phyloP scores from a whole-genome alignment of 2,329 filamentous ascomycete species.

The Trichoderma endophyticum region DNA sequence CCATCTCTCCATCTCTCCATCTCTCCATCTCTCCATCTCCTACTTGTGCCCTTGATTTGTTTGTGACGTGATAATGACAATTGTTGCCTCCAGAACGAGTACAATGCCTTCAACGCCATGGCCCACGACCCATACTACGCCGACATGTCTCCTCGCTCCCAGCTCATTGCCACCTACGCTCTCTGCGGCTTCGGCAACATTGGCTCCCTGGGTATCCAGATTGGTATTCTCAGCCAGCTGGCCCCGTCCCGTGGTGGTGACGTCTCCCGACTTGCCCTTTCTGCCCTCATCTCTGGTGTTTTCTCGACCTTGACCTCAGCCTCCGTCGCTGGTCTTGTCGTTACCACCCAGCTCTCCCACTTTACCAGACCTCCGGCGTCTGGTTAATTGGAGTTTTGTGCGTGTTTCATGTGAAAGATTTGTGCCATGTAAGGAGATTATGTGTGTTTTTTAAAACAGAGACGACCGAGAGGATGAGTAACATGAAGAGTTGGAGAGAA shows the following conservation, averaged over 20 bases:
- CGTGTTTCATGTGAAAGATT: background rate
- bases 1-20: background rate
- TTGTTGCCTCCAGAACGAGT: slow-evolving; percentile 60
- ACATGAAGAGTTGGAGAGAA: background rate
- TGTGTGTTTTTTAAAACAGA: background rate
- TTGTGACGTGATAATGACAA: slow-evolving; percentile 13
- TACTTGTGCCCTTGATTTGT: background rate
- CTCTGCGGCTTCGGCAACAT: slow-evolving; percentile 85
- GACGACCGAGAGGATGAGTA: background rate
- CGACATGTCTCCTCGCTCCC: slow-evolving; percentile 64
- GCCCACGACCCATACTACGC: slow-evolving; percentile 53
- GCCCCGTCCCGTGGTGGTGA: slow-evolving; percentile 71
- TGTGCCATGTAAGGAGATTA: background rate
- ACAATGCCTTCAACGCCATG: slow-evolving; percentile 65
- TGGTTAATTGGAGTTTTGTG: background rate
- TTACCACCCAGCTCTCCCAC: slow-evolving; percentile 46
- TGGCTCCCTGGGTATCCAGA: slow-evolving; percentile 82
- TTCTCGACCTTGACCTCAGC: slow-evolving; percentile 77
- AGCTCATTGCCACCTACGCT: slow-evolving; percentile 81
- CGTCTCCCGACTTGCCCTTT: slow-evolving; percentile 71
- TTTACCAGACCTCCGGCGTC: slow-evolving; percentile 11
- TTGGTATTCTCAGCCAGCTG: slow-evolving; percentile 81
- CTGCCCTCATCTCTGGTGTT: slow-evolving; percentile 73
- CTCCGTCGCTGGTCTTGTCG: slow-evolving; percentile 71
- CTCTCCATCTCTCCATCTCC: background rate